Conservation (phyloP, 2,329 filamentous ascomycete species). For the Xylaria sp. region DNA sequence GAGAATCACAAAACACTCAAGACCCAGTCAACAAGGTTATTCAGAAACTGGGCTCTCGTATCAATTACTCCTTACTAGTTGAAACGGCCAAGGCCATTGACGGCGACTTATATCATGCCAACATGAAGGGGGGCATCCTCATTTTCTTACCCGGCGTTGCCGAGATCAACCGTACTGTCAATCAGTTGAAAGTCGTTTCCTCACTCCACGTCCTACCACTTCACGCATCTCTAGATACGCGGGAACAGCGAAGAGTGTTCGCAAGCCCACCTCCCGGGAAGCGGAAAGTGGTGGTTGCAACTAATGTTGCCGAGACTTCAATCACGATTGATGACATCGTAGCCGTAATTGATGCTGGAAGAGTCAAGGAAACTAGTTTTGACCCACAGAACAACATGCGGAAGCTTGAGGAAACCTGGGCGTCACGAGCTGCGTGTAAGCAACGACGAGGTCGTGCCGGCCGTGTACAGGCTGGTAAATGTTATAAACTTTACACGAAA, state of each 20-base stretch:
- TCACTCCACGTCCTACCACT: conserved; percentile 81
- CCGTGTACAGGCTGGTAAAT: conserved; percentile 86
- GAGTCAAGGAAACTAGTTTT: conserved; percentile 96
- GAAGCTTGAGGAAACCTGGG: conserved; percentile 93
- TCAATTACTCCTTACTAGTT: conserved; percentile 88
- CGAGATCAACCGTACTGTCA: conserved; percentile 85
- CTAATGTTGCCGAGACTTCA: conserved; percentile 96
- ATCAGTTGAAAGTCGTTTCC: conserved; percentile 65
- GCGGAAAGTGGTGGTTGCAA: conserved; percentile 91
- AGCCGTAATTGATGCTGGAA: conserved; percentile 91
- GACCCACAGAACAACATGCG: conserved; percentile 93
- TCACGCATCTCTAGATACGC: conserved; percentile 88
- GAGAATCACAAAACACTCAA: conserved; percentile 42
- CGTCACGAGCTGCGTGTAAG: conserved; percentile 90
- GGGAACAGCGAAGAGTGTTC: conserved; percentile 89
- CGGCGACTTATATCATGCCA: conserved; percentile 66
- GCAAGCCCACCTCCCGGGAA: conserved; percentile 74
- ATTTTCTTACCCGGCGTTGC: conserved; percentile 92
- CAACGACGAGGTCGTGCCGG: conserved; percentile 92
- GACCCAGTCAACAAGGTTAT: conserved; percentile 72
- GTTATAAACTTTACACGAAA: conserved; percentile 93
- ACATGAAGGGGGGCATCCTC: conserved; percentile 83
- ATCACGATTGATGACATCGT: conserved; percentile 99
- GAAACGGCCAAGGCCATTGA: conserved; percentile 84
- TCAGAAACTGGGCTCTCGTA: conserved; percentile 75